Base-by-base conservation (phyloP, 805 yeast genomes). In the Priceomyces castillae region DNA sequence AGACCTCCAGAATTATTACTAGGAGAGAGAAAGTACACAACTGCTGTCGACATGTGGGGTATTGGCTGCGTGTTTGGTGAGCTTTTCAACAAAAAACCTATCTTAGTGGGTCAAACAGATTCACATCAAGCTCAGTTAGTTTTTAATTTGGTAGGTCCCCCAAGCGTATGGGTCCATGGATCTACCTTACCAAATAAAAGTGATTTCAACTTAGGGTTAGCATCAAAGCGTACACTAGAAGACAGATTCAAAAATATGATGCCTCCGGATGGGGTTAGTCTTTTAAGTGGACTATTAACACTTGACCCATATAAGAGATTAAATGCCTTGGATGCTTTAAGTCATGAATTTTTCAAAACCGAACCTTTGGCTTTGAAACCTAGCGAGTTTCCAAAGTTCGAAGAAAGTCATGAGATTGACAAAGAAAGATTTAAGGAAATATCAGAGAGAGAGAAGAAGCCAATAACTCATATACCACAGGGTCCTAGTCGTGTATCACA, bases 31-130 rank as follows among this genome's bases (percentile, higher is more conserved):
- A 71, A 77, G 46, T 92, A 92, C 61, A 90, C 97, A 2, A 86
- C 97, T 0, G 95, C 98, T 0, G 92, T 92, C 10, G 99, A 94
- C 64, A 77, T 94, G 67, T 94, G 99, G 99, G 97, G 98, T 0
- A 78, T 88, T 16, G 98, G 98, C 1, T 94, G 99, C 66, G 92
- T 94, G 0, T 83, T 94, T 58, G 99, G 89, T 0, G 99, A 94
- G 64, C 74, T 90, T 57, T 92, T 86, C 65, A 81, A 80, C 25
- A 77, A 80, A 48, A 80, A 77, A 51, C 99, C 99, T 0, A 84
- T 94, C 12, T 62, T 94, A 38, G 90, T 83, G 34, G 99, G 99
- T 0, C 70, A 77, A 35, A 77, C 94, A 1, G 99, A 94, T 60
- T 62, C 84, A 9, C 95, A 92, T 60, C 99, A 94, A 67, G 87